Conservation (phyloP, 176 grass and related monocot genomes). For the Carex littledalei region DNA sequence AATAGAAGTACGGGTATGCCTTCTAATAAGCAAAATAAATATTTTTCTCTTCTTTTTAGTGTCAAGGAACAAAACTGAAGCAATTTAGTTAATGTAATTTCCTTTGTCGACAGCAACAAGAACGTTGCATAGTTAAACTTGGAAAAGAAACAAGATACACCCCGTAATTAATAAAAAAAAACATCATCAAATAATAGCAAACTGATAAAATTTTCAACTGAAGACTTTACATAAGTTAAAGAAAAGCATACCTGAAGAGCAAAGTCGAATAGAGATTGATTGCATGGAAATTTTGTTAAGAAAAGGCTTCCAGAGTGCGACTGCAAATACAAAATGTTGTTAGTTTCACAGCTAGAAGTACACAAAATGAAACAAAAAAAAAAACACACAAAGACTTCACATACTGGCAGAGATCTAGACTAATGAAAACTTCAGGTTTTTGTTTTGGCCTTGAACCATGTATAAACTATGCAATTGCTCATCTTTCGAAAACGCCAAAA, state of each 20-base stretch:
- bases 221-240: conserved; percentile 5
- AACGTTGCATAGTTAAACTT: neutral
- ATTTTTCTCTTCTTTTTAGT: neutral
- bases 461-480: neutral
- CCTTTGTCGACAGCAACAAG: neutral
- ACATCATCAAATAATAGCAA: neutral
- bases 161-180: neutral
- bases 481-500: neutral
- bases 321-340: conserved; percentile 32
- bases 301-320: conserved; percentile 65
- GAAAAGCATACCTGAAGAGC: conserved; percentile 53
- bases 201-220: conserved; percentile 2
- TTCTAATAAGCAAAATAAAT: neutral
- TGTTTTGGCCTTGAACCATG: conserved; percentile 3
- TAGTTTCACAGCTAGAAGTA: neutral
- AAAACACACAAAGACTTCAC: neutral
- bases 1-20: neutral
- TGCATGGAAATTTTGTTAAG: conserved; percentile 86
- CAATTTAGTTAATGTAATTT: neutral
- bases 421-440: conserved; percentile 2
- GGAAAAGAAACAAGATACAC: neutral
- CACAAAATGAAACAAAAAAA: neutral
- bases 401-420: neutral
- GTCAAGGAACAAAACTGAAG: neutral
- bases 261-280: conserved; percentile 81